Base-by-base conservation (phyloP, 2,329 filamentous ascomycete species). In the Trichoderma aggressivum region DNA sequence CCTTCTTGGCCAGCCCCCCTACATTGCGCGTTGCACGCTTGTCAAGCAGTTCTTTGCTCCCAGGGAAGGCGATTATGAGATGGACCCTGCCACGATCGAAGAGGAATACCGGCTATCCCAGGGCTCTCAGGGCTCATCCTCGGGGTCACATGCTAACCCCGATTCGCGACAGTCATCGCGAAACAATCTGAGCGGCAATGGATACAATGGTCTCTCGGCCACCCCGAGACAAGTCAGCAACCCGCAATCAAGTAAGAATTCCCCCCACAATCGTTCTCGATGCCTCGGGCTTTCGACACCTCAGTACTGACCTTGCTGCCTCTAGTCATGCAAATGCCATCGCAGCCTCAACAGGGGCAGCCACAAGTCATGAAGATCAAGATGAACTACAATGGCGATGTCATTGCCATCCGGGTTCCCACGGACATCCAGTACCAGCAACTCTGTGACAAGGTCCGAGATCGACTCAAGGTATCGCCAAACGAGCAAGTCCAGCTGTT, bases 31-130 rank as follows among this genome's bases (percentile, higher is more conserved):
- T 75, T 96, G 93, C 78, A 90, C 90, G 71, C 84, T 98, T 10
- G 95, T 98, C 24, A 92, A 93, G 79, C 90, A 94, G 76, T 93
- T 99, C 81, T 98, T 99, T 79, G 91, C 91, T 1, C 96, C 96
- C 5, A 88, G 94, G 68, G 90, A 94, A 77, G 94, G 94, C 39
- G 96, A 99, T 80, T 97, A 96, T 78, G 95, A 98, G 81, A 94
- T 97, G 55, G 94, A 97, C 72, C 89, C 90, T 0, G 89, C 86
- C 74, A 86, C 86, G 60, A 90, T 91, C 21, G 90, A 92, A 73
- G 92, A 94, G 66, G 92, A 94, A 71, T 94, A 94, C 77, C 87
- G 93, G 67, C 83, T 94, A 28, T 96, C 93, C 8, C 87, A 86
- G 71, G 89, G 86, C 59, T 94, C 91, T 21, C 89, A 89, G 70